These are phyloP conservation scores for Hamamelis virginiana DNA, from an alignment of 164 flowering plant genomes.

Conservation along the genomic window DNA sequence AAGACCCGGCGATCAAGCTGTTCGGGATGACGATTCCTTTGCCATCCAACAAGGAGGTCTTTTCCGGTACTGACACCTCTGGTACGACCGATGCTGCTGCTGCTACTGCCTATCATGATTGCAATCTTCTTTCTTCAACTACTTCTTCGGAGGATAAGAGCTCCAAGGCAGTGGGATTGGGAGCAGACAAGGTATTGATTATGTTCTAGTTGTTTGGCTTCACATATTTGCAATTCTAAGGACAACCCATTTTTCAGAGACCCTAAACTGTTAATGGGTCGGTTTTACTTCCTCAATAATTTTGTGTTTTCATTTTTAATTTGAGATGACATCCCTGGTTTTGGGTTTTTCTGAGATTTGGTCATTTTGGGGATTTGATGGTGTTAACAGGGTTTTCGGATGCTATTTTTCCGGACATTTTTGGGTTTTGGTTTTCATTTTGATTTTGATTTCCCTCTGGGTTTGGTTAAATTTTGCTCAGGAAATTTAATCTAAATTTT, in stretches of 20 bases:
- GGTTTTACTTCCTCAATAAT: neutral
- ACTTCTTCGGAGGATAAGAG: conserved; percentile 4
- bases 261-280: conserved; percentile 1
- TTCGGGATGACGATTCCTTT: conserved; percentile 40
- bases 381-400: too few relatives aligned
- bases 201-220: neutral
- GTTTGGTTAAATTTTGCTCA: too few relatives aligned
- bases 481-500: too few relatives aligned
- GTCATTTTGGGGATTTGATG: neutral
- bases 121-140: neutral
- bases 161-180: conserved; percentile 8
- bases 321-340: neutral
- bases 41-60: conserved; percentile 2
- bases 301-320: neutral
- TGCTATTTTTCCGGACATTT: too few relatives aligned
- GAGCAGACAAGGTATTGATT: conserved; percentile 6
- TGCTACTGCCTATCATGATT: neutral
- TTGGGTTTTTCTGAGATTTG: neutral
- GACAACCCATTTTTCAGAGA: conserved; percentile 7
- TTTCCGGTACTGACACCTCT: neutral
- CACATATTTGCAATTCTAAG: neutral
- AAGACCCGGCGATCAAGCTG: conserved; percentile 36
- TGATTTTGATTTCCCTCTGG: too few relatives aligned
- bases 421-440: too few relatives aligned
- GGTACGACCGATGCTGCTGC: neutral